These are phyloP conservation scores for Penicillium sp. DNA, from an alignment of 2,329 filamentous ascomycete species.

Conservation along the genomic window DNA sequence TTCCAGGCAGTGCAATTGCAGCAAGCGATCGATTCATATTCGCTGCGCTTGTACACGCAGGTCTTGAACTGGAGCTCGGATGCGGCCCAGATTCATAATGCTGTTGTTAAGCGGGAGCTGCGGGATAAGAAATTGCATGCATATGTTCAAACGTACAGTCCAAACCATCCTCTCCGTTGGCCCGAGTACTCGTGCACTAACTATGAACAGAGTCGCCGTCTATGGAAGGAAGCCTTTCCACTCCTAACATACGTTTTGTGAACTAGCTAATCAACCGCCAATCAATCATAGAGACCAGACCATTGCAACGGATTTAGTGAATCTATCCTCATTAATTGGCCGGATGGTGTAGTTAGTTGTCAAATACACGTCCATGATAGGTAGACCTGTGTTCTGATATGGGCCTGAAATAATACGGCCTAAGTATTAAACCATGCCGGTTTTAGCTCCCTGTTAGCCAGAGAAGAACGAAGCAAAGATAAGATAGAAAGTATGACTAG, in stretches of 20 bases:
- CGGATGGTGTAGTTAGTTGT: no score
- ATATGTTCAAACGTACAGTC: constrained; percentile 21
- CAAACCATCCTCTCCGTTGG: not conserved
- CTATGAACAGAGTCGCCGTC: constrained; percentile 14
- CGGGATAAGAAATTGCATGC: constrained; percentile 18
- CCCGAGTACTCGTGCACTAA: constrained; percentile 9
- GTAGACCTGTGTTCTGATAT: no score
- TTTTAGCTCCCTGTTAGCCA: no score
- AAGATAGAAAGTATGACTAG: no score
- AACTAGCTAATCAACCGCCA: not conserved
- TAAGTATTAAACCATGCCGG: no score
- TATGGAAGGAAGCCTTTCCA: not conserved
- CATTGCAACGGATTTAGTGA: no score
- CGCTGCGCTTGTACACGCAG: constrained; percentile 20
- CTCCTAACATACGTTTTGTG: not conserved
- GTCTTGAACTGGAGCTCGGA: constrained; percentile 20
- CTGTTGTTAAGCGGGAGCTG: constrained; percentile 18
- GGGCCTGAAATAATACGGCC: no score
- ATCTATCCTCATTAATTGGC: no score
- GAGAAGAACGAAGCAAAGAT: no score
- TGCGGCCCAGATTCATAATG: constrained; percentile 20
- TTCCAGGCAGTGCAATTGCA: constrained; percentile 20
- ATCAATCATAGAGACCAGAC: not conserved
- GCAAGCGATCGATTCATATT: constrained; percentile 23
- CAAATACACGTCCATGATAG: no score